Percentiles rank a stretch among this genome's conserved stretches.
phyloP scores from a whole-genome alignment of 805 yeast species.

The Naumovozyma dairenensis region DNA sequence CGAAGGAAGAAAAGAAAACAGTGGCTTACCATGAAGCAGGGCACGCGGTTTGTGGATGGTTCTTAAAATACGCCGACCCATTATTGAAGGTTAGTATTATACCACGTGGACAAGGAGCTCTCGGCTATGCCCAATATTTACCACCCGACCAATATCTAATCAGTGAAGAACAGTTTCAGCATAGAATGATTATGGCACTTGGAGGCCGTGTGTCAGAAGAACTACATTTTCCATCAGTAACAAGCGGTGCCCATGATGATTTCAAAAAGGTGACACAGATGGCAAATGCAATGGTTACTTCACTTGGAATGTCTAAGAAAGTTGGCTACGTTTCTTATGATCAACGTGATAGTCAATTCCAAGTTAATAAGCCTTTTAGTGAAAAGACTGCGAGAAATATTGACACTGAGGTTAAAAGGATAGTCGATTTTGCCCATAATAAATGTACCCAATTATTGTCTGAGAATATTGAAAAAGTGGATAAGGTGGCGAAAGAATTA shows the following conservation, averaged over 20 bases:
- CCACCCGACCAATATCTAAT: conserved; percentile 83
- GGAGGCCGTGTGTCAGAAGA: conserved; percentile 94
- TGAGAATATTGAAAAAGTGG: conserved; percentile 65
- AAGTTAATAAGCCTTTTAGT: conserved; percentile 76
- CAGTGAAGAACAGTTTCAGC: conserved; percentile 63
- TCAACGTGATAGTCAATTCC: conserved; percentile 41
- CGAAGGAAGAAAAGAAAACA: conserved; percentile 69
- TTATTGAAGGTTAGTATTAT: conserved; percentile 85
- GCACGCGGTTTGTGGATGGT: conserved; percentile 96
- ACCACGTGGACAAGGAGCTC: conserved; percentile 89
- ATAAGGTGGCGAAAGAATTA: conserved; percentile 77
- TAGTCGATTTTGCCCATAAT: conserved; percentile 65
- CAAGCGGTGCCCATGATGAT: conserved; percentile 89
- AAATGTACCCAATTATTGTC: conserved; percentile 57
- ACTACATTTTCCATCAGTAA: conserved; percentile 74
- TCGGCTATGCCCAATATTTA: conserved; percentile 92
- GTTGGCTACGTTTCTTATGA: conserved; percentile 47
- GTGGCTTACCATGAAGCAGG: conserved; percentile 97
- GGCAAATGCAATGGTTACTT: conserved; percentile 84
- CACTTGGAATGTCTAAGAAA: conserved; percentile 77
- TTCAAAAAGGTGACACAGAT: conserved; percentile 83
- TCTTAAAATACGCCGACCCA: conserved; percentile 78
- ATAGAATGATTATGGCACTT: conserved; percentile 87
- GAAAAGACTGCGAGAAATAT: conserved; percentile 74
- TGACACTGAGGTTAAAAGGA: conserved; percentile 72